A percentile compares a stretch with the other conserved stretches of the same genome.
Evolutionary conservation across 306 rosid species (phyloP).

Genomic region (Mimosa pudica): DNA sequence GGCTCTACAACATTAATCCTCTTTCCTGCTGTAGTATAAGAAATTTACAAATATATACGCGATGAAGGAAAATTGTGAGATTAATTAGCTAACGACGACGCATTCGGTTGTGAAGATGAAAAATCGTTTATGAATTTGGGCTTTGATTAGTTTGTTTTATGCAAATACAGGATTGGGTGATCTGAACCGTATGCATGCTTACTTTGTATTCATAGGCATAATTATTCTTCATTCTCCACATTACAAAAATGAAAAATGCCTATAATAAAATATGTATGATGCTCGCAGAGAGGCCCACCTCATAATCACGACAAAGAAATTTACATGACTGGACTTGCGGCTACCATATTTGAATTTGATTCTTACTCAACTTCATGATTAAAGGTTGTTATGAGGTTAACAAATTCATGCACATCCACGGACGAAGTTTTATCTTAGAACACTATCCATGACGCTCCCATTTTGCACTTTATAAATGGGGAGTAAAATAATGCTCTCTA

Average conservation of each 20-base stretch:
- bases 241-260: conserved; percentile 36
- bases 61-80: not conserved
- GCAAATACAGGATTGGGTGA: not conserved
- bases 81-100: not conserved
- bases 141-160: conserved; percentile 1
- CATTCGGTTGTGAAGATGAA: not conserved
- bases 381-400: conserved; percentile 39
- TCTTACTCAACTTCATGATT: conserved; percentile 46
- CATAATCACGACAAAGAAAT: conserved; percentile 67
- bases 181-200: not conserved
- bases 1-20: not conserved
- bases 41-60: not conserved
- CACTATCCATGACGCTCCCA: conserved; percentile 21
- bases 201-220: not conserved
- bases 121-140: not conserved
- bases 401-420: conserved; percentile 39
- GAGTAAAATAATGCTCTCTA: conserved; percentile 20
- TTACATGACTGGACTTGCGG: conserved; percentile 43
- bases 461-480: conserved; percentile 8
- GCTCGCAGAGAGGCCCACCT: conserved; percentile 50
- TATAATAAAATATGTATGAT: conserved; percentile 30
- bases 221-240: not conserved
- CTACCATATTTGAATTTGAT: conserved; percentile 45
- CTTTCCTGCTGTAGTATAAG: not conserved
- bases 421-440: conserved; percentile 37